Percentiles rank a stretch among this genome's conserved stretches.
phyloP scores from a whole-genome alignment of 768 basidiomycete species.

The Collybia sordida region DNA sequence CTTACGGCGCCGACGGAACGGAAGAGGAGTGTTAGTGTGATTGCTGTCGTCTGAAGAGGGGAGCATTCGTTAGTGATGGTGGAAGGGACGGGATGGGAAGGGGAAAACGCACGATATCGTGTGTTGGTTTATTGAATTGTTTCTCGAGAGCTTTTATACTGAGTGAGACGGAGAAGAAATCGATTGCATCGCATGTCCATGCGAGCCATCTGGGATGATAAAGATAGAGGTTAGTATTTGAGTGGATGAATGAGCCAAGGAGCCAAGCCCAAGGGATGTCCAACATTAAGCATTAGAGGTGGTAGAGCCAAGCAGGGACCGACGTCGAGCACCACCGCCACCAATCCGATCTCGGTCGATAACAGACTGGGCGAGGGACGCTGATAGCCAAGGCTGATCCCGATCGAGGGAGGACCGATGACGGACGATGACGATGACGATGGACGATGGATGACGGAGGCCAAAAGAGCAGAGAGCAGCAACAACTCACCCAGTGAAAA shows the following conservation, averaged over 20 bases:
- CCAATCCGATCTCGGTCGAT: too few relatives aligned
- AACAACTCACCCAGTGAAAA: slow-evolving; percentile 55
- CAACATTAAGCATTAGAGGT: too few relatives aligned
- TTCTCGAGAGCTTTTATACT: slow-evolving; percentile 41
- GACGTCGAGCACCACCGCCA: too few relatives aligned
- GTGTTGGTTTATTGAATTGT: slow-evolving; percentile 42
- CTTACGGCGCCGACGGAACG: slow-evolving; percentile 69
- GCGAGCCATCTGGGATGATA: slow-evolving; percentile 61
- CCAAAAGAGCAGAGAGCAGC: not conserved
- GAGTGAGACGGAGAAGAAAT: slow-evolving; percentile 81
- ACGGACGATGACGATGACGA: too few relatives aligned
- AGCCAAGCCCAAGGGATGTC: not conserved
- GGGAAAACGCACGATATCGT: slow-evolving; percentile 36
- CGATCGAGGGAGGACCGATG: too few relatives aligned
- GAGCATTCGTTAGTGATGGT: not conserved
- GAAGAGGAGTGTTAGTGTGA: slow-evolving; percentile 89
- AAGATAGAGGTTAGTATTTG: not conserved
- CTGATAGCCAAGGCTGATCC: too few relatives aligned
- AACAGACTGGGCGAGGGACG: too few relatives aligned
- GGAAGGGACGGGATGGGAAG: not conserved
- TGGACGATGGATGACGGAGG: not conserved
- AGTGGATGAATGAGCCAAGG: not conserved
- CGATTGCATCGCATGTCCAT: slow-evolving; percentile 84
- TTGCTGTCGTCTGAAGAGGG: slow-evolving; percentile 58
- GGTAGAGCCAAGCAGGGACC: too few relatives aligned